Base-by-base conservation (phyloP, 2,329 filamentous ascomycete species). In the Fusarium keratoplasticum region DNA sequence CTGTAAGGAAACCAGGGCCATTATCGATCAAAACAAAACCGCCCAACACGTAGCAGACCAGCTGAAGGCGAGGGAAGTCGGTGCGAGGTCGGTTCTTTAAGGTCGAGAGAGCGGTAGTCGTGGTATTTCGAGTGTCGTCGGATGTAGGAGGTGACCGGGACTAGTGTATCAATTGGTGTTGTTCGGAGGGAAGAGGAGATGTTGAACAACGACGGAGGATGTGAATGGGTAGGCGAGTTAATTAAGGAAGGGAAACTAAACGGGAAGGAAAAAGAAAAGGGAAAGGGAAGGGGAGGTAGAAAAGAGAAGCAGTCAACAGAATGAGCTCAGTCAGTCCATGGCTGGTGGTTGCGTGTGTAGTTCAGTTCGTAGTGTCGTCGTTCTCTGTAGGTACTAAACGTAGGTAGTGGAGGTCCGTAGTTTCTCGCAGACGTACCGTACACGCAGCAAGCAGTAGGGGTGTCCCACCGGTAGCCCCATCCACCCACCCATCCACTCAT, bases 311-410 rank as follows among this genome's bases (percentile, higher is more conserved):
- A 70, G 69, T 67, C 47, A 72, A 72, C 67, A 67, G 60, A 61
- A 70, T 62, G 61, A 67, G 57, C 40, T 70, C 72, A 73, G 75
- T 76, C 75, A 78, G 72, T 78, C 76, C 77, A 78, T 78, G 78
- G 71, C 74, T 81, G 74, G 74, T 77, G 73, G 77, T 78, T 79
- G 74, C 75, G 75, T 77, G 67, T 67, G 70, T 69, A 75, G 75
- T 65, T 74, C 62, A 60, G 38, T 71, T 71, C 66, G 63, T 73
- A 74, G 64, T 74, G 58, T 72, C 71, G 71, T 75, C 42, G 71
- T 74, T 69, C 68, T 22, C 59, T 61, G 31, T 47, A 57, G 47
- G 47, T 52, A 52, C 47, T 52, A 52, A 52, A 47, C 60, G 71
- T 47, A 57, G 27, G 47, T 29, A 52, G 25, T 50, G 25, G 18